Evolutionary conservation across 805 yeast genomes (phyloP).

Genomic region (Alloascoidea hylecoeti): DNA sequence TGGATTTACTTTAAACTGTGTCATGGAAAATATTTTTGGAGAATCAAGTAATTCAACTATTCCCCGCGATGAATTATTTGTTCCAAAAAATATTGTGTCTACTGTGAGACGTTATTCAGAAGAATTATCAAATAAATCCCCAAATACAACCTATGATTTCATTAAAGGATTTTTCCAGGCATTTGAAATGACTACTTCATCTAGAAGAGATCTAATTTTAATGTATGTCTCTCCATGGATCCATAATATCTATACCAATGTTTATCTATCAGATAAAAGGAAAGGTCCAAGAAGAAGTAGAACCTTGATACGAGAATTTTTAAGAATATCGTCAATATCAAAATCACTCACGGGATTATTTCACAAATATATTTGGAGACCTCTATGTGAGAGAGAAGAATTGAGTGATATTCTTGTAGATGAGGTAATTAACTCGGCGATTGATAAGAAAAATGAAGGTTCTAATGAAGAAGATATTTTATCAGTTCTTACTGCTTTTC

Average conservation of each 20-base stretch:
- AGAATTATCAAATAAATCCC: slow-evolving; percentile 37
- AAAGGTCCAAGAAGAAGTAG: slow-evolving; percentile 49
- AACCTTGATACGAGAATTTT: slow-evolving; percentile 45
- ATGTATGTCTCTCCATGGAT: slow-evolving; percentile 45
- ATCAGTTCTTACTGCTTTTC: slow-evolving; percentile 45
- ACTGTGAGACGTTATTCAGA: slow-evolving; percentile 44
- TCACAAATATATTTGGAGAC: slow-evolving; percentile 43
- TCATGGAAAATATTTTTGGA: slow-evolving; percentile 43
- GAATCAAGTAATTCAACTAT: slow-evolving; percentile 43
- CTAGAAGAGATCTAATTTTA: slow-evolving; percentile 23
- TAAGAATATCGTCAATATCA: slow-evolving; percentile 44
- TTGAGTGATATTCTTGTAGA: slow-evolving; percentile 47
- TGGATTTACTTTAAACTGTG: slow-evolving; percentile 48
- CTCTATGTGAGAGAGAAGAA: slow-evolving; percentile 45
- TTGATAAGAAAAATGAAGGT: slow-evolving; percentile 49
- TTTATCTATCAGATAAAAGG: slow-evolving; percentile 32
- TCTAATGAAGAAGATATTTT: slow-evolving; percentile 40
- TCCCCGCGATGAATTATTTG: slow-evolving; percentile 42
- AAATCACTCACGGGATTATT: slow-evolving; percentile 12
- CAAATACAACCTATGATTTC: slow-evolving; percentile 47
- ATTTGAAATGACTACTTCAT: slow-evolving; percentile 17
- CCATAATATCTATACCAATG: slow-evolving; percentile 42
- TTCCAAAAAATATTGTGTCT: slow-evolving; percentile 53
- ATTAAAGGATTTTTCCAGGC: slow-evolving; percentile 35
- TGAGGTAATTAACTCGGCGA: slow-evolving; percentile 59